A percentile compares a stretch with the other conserved stretches of the same genome.
Conservation (phyloP, 2,329 filamentous ascomycete species). For the Gliomastix tumulicola region DNA sequence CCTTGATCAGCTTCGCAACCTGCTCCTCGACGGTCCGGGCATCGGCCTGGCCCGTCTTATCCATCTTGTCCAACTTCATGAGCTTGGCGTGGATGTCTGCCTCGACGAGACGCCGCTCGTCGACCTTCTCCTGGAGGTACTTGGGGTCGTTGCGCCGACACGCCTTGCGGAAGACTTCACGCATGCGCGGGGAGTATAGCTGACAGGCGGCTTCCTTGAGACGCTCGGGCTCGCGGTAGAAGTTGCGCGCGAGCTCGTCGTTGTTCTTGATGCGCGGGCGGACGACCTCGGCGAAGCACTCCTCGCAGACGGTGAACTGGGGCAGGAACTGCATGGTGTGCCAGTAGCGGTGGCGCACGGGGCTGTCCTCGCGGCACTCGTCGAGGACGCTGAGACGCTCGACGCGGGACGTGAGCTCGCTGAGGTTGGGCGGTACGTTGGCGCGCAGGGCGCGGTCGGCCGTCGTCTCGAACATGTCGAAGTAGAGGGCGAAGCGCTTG, state of each 20-base stretch:
- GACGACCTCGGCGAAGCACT: conserved; percentile 79
- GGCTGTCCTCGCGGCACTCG: conserved; percentile 61
- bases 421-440: conserved; percentile 45
- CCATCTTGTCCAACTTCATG: conserved; percentile 30
- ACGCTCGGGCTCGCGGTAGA: conserved; percentile 53
- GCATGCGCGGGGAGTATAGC: conserved; percentile 76
- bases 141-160: conserved; percentile 60
- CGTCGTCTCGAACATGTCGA: conserved; percentile 51
- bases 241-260: conserved; percentile 53
- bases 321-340: conserved; percentile 70
- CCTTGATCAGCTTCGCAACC: conserved; percentile 40
- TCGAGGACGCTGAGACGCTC: conserved; percentile 48
- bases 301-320: conserved; percentile 76
- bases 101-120: conserved; percentile 55
- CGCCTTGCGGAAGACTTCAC: conserved; percentile 61
- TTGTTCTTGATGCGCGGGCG: conserved; percentile 53
- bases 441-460: conserved; percentile 42
- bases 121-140: conserved; percentile 50
- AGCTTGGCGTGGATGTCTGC: conserved; percentile 50
- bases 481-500: conserved; percentile 50
- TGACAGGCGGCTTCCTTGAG: conserved; percentile 59
- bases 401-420: conserved; percentile 57
- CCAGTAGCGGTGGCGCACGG: conserved; percentile 61
- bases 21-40: conserved; percentile 32
- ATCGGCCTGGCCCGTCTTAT: conserved; percentile 22